Base-by-base conservation (phyloP, 768 basidiomycete species). In the Boletus subparvulus region DNA sequence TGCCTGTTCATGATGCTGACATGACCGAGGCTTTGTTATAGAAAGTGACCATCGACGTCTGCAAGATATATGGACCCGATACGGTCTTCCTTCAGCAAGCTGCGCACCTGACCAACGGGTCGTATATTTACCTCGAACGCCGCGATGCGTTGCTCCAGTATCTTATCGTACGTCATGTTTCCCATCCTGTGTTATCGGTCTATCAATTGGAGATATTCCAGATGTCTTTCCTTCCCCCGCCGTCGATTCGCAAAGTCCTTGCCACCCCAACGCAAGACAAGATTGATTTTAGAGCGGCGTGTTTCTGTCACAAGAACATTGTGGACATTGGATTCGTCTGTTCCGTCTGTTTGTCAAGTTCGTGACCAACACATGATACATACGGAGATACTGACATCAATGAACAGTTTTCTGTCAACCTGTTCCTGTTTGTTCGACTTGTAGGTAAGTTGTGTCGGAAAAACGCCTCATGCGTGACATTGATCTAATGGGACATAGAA, bases 1-100 rank as follows among this genome's bases (percentile, higher is more conserved):
- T 41, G 30, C 50, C 24, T 35, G 52, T 45, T 41, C 39, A 12
- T 21, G 32, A 33, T 19, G 16, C 5, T 19, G 36, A 50, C 16
- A 3, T 55, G 52, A 82, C 83, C 39, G 46, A 57, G 6, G 42
- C 7, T 6, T 52, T 46, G 44, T 42, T 43, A 19, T 39, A 98
- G 96, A 95, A 92, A 86, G 90, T 96, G 19, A 92, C 91, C 3
- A 96, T 99, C 65, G 97, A 99, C 68, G 92, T 97, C 14, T 91
- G 94, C 73, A 96, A 98, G 68, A 75, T 98, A 36, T 89, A 84
- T 65, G 92, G 92, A 3, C 80, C 88, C 55, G 92, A 97, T 57
- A 88, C 93, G 35, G 92, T 97, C 46, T 99, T 98, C 70, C 82
- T 99, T 35, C 97, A 98, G 70, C 97, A 99, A 75, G 96, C 97